Conservation (phyloP, 1,139 yeast genomes). For the Pichia inconspicua region DNA sequence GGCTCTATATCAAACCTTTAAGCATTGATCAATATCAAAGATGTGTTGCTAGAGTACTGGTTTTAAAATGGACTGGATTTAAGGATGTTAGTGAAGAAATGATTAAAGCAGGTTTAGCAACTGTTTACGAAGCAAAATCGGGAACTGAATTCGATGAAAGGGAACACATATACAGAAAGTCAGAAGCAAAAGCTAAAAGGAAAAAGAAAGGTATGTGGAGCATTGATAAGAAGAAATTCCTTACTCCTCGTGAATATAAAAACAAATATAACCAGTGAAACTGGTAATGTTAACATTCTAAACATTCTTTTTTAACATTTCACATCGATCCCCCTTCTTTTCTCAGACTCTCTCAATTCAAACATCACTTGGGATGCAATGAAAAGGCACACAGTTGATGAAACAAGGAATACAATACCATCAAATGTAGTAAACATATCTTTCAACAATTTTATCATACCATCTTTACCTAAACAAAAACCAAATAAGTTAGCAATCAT, state of each 20-base stretch:
- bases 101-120: conserved; percentile 75
- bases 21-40: conserved; percentile 84
- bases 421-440: conserved; percentile 65
- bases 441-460: conserved; percentile 54
- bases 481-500: conserved; percentile 95
- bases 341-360: conserved; percentile 81
- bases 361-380: conserved; percentile 92
- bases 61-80: conserved; percentile 67
- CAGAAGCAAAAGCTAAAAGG: conserved; percentile 55
- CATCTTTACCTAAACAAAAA: conserved; percentile 86
- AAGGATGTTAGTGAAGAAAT: conserved; percentile 82
- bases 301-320: conserved; percentile 26
- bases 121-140: conserved; percentile 74
- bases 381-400: conserved; percentile 62
- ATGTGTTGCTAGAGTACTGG: conserved; percentile 73
- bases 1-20: conserved; percentile 68
- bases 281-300: not conserved
- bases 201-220: conserved; percentile 68
- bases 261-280: conserved; percentile 24
- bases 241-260: conserved; percentile 82
- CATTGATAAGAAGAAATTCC: conserved; percentile 35
- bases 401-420: conserved; percentile 60
- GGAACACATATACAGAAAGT: conserved; percentile 47
- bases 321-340: conserved; percentile 71
- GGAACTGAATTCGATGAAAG: conserved; percentile 84